These are phyloP conservation scores for Cordyceps pruinosa DNA, from an alignment of 2,329 filamentous ascomycete species.

Conservation along the genomic window DNA sequence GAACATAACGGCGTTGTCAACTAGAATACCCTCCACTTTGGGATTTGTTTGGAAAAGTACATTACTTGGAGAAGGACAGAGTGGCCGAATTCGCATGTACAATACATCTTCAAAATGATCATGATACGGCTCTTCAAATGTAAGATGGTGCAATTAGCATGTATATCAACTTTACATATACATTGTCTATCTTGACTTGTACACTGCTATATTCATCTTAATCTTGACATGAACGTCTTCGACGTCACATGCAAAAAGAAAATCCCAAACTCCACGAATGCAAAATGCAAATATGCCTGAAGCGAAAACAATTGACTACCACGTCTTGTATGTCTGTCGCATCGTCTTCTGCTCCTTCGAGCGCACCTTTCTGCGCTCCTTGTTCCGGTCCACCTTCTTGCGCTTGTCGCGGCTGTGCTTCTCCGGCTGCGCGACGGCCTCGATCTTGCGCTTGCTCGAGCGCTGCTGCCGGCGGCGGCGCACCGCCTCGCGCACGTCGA, in stretches of 20 bases:
- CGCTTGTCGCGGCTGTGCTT: conserved; percentile 71
- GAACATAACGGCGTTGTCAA: neutral
- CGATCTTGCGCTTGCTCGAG: conserved; percentile 79
- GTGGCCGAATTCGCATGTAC: no score
- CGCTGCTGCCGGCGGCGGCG: conserved; percentile 65
- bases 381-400: conserved; percentile 78
- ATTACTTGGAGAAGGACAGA: neutral
- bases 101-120: no score
- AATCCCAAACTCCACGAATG: conserved; percentile 2
- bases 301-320: no score
- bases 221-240: neutral
- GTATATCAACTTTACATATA: no score
- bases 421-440: conserved; percentile 77
- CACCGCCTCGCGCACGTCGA: conserved; percentile 67
- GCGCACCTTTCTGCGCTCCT: conserved; percentile 72
- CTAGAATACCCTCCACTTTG: conserved; percentile 8
- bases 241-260: neutral
- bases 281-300: neutral
- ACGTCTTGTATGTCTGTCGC: conserved; percentile 61
- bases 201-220: conserved; percentile 2
- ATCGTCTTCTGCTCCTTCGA: conserved; percentile 63
- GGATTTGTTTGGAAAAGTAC: neutral
- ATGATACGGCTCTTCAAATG: no score
- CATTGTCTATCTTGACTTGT: neutral
- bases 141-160: no score